phyloP scores from a whole-genome alignment of 495 filamentous ascomycete species.

The Aspergillus coremiiformis region DNA sequence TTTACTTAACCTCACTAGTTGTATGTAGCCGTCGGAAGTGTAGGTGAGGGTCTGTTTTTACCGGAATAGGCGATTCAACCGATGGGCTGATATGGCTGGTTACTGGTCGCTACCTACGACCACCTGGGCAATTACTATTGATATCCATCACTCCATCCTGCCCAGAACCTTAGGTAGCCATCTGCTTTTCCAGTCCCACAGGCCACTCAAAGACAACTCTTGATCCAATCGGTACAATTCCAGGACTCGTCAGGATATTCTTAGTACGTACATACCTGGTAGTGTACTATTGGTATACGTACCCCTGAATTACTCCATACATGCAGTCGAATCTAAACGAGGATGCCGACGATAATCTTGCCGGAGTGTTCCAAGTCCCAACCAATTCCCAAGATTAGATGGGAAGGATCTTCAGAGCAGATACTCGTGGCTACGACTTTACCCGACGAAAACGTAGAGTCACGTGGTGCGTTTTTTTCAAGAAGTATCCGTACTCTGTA shows the following conservation, averaged over 20 bases:
- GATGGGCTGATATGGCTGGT: background rate
- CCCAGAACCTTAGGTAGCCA: too few relatives aligned
- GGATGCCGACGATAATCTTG: background rate
- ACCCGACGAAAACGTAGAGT: constrained; percentile 19
- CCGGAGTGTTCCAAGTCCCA: background rate
- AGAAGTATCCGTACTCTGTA: too few relatives aligned
- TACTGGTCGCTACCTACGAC: too few relatives aligned
- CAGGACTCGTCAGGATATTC: background rate
- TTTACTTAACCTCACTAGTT: background rate
- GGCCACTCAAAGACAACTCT: background rate
- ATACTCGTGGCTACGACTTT: constrained; percentile 10
- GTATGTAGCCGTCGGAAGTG: background rate
- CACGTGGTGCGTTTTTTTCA: constrained; percentile 11
- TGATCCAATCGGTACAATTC: constrained; percentile 1
- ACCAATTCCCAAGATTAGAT: background rate
- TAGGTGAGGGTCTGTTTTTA: background rate
- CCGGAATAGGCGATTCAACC: background rate
- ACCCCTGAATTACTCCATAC: background rate
- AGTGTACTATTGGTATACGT: too few relatives aligned
- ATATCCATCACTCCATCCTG: too few relatives aligned
- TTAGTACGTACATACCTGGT: too few relatives aligned
- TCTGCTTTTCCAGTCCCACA: background rate
- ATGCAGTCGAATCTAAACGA: background rate
- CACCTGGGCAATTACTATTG: background rate
- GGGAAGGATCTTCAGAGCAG: background rate